phyloP scores from a whole-genome alignment of 1,284 basidiomycete genomes.

The Malassezia equina region DNA sequence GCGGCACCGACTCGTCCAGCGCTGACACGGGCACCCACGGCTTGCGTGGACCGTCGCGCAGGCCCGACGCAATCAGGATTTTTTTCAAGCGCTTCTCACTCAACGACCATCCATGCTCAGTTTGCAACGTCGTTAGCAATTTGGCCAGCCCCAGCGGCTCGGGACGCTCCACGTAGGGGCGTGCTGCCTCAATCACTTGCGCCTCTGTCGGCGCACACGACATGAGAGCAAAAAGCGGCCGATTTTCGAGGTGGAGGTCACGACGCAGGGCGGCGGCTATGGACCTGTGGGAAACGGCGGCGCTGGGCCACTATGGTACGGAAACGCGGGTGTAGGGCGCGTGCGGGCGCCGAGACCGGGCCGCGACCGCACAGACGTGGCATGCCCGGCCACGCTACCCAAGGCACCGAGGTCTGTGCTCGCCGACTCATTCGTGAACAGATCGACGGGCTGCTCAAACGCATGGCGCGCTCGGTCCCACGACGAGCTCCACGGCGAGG shows the following conservation, averaged over 20 bases:
- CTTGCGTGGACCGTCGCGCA: conserved; percentile 1
- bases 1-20: conserved; percentile 23
- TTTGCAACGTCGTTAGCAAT: conserved; percentile 21
- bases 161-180: background rate
- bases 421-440: background rate
- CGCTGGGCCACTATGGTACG: background rate
- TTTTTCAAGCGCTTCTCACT: conserved; percentile 22
- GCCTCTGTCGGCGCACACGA: conserved; percentile 20
- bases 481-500: conserved; percentile 16
- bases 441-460: conserved; percentile 27
- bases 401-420: background rate
- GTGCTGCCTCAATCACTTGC: conserved; percentile 20
- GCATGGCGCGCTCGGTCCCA: conserved; percentile 45
- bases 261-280: background rate
- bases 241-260: background rate
- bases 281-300: background rate
- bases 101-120: conserved; percentile 29
- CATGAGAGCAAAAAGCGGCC: background rate
- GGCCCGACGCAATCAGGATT: conserved; percentile 15
- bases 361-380: background rate
- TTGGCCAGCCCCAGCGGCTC: conserved; percentile 17
- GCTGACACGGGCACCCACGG: conserved; percentile 23
- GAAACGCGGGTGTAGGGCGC: background rate
- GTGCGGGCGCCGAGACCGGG: background rate
- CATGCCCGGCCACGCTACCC: background rate